Evolutionary conservation across 768 basidiomycete genomes (phyloP), one percentile per base, ranked within the genome.

Genomic region (Candolleomyces aberdarensis): DNA sequence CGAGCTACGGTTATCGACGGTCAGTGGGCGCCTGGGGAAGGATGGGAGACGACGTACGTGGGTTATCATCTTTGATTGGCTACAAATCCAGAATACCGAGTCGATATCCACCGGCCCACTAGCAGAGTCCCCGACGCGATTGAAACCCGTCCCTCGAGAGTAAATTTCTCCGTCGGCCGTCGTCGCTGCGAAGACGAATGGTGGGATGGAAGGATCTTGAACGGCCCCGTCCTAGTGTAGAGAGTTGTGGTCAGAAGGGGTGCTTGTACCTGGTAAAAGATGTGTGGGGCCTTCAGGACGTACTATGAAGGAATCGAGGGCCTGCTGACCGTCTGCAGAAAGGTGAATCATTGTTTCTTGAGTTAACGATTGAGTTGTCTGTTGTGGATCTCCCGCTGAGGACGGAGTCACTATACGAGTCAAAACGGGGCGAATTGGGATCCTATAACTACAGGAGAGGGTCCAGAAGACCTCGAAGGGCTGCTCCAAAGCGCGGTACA

Each of bases 71-170:
- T 78, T 77, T 1, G 75, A 75, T 61, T 75, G 73, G 57, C 77
- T 78, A 60, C 75, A 76, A 31, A 78, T 69, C 76, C 76, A 77
- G 56, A 76, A 76, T n/a, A 77, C 57, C 17, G 70, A 70, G 57
- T 76, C 71, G 6, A 71, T 65, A 52, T 63, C 65, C 15, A 77
- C 58, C 13, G 66, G 62, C 3, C 66, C 72, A 44, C 67, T 70
- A 2, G 66, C 61, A 1, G 69, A 62, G 56, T 77, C 70, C 32
- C 67, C 67, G 8, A 70, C 49, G 5, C 69, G 26, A 10, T 61
- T 62, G 17, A 41, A 57, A 1, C 75, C 74, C 47, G 69, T 70
- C 10, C 68, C 71, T n/a, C 69, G 62, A 53, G 72, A 73, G 49
- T 69, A 71, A 4, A 73, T 69, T 53, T 74, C 74, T 40, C 62